Conservation (phyloP, 2,329 filamentous ascomycete species). For the Thielaviopsis euricoi region DNA sequence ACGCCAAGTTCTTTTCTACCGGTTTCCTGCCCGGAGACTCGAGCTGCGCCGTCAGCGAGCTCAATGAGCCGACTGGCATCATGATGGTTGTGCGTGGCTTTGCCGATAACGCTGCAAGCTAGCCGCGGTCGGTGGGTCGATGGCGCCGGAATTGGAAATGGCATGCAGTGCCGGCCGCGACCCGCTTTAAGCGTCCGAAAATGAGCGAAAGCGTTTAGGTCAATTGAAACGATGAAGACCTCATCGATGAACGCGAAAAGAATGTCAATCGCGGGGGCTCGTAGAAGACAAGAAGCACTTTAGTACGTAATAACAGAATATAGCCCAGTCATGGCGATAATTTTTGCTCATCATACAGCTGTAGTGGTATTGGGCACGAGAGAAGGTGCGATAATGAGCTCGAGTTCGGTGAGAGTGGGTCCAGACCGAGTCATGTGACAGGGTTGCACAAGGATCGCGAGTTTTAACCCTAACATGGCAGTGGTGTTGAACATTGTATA, state of each 20-base stretch:
- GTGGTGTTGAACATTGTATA: too few relatives aligned
- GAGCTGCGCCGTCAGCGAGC: constrained; percentile 6
- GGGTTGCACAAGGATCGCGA: neutral
- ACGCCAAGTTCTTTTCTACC: constrained; percentile 36
- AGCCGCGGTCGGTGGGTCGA: neutral
- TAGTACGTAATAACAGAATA: neutral
- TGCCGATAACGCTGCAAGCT: neutral
- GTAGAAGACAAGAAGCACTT: neutral
- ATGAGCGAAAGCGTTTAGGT: neutral
- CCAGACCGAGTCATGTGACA: neutral
- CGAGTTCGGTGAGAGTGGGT: neutral
- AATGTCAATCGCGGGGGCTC: neutral
- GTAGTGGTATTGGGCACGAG: neutral
- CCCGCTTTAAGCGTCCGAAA: neutral
- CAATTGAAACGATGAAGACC: neutral
- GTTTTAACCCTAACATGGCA: too few relatives aligned
- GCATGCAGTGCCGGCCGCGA: neutral
- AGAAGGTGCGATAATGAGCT: neutral
- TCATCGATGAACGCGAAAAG: neutral
- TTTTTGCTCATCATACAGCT: neutral
- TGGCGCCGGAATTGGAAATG: neutral
- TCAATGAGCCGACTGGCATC: neutral
- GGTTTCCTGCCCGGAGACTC: constrained; percentile 33
- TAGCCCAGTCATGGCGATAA: neutral
- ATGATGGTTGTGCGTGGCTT: neutral